Base-by-base conservation (phyloP, 257 asterid species). In the Salvia splendens region DNA sequence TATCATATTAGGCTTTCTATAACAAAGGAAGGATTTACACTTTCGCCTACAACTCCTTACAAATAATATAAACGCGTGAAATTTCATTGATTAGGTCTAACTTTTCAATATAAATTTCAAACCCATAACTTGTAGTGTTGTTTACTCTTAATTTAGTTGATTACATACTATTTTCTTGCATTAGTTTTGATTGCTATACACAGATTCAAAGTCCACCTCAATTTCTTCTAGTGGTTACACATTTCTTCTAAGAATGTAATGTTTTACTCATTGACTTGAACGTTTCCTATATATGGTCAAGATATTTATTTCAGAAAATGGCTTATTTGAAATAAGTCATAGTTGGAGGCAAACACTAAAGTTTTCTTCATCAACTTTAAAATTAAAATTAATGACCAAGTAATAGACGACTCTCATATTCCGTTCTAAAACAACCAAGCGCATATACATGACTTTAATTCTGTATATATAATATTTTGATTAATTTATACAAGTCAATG, bases 161-260 rank as follows among this genome's bases (percentile, higher is more conserved):
- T 38, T 2, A 38, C 53, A n/a, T 5, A 47, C 30, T 24, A 24
- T 15, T 49, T 54, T 30, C 42, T 11, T 14, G 30, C 46, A 35
- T 57, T 57, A 10, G 4, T 58, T 58, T 4, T 58, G n/a, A 35
- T 58, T n/a, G 5, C 47, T 58, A 46, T 36, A 35, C 47, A 58
- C 30, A 24, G 36, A 58, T 58, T 36, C 48, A 16, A 57, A 57
- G 28, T 5, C 5, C 38, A 40, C 17, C 16, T 28, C 14, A 63
- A 46, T 28, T 12, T 17, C 36, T 17, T 40, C 32, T 35, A 36
- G 48, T 36, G 38, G 9, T 24, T 38, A 5, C 51, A 38, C 9
- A 59, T 24, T 24, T 24, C 30, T 24, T 24, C 30, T 24, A 24
- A 24, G 30, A 24, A 24, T 24, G 30, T 24, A 1, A 24, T 24